phyloP scores from a whole-genome alignment of 148 eudicot species.

The Camellia lanceoleosa region DNA sequence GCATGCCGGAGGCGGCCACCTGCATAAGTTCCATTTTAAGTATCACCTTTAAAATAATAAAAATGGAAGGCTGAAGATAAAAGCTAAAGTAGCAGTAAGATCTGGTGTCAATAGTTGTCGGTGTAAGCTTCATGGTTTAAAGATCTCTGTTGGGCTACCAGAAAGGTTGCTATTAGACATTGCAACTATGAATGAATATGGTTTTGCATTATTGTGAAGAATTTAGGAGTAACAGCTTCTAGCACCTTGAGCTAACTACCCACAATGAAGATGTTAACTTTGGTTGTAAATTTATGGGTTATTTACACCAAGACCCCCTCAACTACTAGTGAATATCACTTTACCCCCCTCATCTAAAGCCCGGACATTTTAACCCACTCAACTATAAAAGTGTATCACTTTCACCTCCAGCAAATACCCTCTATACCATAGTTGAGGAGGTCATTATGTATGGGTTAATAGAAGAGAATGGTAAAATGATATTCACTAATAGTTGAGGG shows the following conservation, averaged over 20 bases:
- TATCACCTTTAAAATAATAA: neutral
- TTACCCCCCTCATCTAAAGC: no score
- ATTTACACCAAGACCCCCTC: no score
- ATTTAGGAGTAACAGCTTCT: neutral
- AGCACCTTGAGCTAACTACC: neutral
- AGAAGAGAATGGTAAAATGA: no score
- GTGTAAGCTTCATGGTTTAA: neutral
- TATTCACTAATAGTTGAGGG: no score
- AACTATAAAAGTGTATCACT: no score
- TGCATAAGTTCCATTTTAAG: constrained; percentile 26
- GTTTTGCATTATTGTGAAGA: neutral
- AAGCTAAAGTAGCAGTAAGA: neutral
- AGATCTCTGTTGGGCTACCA: neutral
- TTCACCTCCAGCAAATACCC: no score
- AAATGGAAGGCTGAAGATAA: neutral
- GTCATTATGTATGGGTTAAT: no score
- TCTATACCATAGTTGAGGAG: no score
- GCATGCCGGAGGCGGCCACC: constrained; percentile 97
- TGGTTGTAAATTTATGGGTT: no score
- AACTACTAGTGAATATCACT: no score
- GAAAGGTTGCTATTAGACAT: neutral
- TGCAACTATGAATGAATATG: neutral
- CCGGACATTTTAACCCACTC: no score
- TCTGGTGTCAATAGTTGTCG: neutral
- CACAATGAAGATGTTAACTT: no score